Base-by-base conservation (phyloP, 140 eudicot species). In the Ambrosia hybrid region DNA sequence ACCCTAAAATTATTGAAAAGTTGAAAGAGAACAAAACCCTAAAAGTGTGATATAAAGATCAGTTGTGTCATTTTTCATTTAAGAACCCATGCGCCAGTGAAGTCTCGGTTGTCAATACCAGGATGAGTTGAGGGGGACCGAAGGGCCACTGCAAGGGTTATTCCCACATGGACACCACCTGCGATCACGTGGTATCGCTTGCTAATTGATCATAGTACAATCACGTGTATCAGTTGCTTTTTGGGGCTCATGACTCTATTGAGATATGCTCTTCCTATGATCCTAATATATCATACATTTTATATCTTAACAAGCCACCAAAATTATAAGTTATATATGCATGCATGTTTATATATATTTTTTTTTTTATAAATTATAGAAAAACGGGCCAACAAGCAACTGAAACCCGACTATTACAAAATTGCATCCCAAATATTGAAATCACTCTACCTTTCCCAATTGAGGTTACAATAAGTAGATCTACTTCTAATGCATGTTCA, bases 91-190 rank as follows among this genome's bases (percentile, higher is more conserved):
- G 14, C 17, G 30, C 63, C 80, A 68, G 16, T 21, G 14, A 53
- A 59, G 3, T 46, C 34, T 33, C 14, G 16, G 26, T 59, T 46
- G 60, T 77, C 21, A 49, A 8, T 57, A 70, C 26, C 43, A 62
- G 9, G 61, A 65, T 58, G 55, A 56, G 59, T 69, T 56, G 46
- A 60, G 34, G 52, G 68, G 68, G 26, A 71, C 68, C 73, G 10
- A 14, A 16, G 74, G 51, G 64, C 68, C 68, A 62, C 67, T 37
- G 9, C 46, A 33, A 11, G 46, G 3, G 56, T 45, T 78, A 72
- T 72, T 72, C 78, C 78, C 82, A 78, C 83, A 78, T 78, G 83
- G 70, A 57, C 51, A 17, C 74, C 83, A 78, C 58, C 56, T 78
- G 78, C 78, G 0, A 26, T 66, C 83, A 78, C 83, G 78, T 78